A percentile compares a stretch with the other conserved stretches of the same genome.
phyloP scores from a whole-genome alignment of 352 stramenopile genomes.

The Pythium chondricola region DNA sequence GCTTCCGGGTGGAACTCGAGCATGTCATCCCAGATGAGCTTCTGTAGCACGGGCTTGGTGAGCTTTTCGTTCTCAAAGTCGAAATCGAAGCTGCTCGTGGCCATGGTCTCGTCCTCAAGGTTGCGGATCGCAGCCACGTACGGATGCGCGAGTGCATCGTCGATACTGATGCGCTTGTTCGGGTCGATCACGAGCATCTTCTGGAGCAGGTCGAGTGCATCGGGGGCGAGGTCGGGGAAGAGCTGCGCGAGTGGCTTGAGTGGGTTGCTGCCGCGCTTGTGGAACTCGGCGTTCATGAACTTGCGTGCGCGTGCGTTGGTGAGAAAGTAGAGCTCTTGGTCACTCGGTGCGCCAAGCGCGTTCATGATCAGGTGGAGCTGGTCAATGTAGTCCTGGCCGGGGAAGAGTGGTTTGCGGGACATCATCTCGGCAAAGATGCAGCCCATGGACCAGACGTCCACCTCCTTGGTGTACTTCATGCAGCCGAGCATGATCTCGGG shows the following conservation, averaged over 20 bases:
- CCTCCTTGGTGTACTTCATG: conserved; percentile 83
- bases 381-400: conserved; percentile 92
- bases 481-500: conserved; percentile 78
- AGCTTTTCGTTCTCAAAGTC: conserved; percentile 86
- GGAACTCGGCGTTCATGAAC: conserved; percentile 79
- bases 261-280: conserved; percentile 57
- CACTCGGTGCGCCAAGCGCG: conserved; percentile 91
- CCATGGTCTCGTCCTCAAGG: conserved; percentile 82
- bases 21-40: conserved; percentile 86
- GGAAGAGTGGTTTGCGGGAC: conserved; percentile 95
- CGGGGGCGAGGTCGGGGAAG: conserved; percentile 56
- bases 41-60: conserved; percentile 75
- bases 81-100: conserved; percentile 66
- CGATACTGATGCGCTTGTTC: conserved; percentile 86
- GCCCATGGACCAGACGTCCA: conserved; percentile 95
- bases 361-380: conserved; percentile 97
- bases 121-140: conserved; percentile 88
- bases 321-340: conserved; percentile 96
- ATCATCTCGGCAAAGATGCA: conserved; percentile 99
- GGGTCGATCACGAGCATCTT: conserved; percentile 93
- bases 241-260: conserved; percentile 65
- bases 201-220: conserved; percentile 84
- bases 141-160: conserved; percentile 86
- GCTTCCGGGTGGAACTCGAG: conserved; percentile 63
- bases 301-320: conserved; percentile 87